phyloP scores from a whole-genome alignment of 495 filamentous ascomycete species.

The Penicillium lividum region DNA sequence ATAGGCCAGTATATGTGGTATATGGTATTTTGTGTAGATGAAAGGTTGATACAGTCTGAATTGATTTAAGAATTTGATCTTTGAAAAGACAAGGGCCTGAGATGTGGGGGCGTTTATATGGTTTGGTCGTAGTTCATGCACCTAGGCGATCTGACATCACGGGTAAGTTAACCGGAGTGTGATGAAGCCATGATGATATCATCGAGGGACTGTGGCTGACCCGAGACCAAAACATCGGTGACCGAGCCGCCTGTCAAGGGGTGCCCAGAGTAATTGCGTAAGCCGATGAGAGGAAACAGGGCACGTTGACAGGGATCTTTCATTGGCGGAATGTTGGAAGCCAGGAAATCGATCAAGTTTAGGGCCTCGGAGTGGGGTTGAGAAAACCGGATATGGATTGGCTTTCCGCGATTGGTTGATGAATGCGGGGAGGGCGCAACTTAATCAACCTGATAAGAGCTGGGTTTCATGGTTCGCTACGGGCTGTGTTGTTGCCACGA shows the following conservation, averaged over 20 bases:
- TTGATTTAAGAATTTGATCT: neutral
- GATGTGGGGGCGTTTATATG: neutral
- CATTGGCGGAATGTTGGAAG: constrained; percentile 4
- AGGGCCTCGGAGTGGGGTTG: neutral
- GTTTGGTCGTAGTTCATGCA: neutral
- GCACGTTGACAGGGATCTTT: neutral
- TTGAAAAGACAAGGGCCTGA: neutral
- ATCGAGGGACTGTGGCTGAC: constrained; percentile 1
- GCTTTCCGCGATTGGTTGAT: neutral
- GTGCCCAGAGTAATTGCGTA: neutral
- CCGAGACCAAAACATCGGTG: neutral
- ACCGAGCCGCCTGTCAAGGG: neutral
- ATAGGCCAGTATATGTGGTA: too few species aligned
- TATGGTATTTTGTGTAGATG: neutral
- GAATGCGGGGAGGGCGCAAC: neutral
- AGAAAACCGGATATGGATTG: neutral
- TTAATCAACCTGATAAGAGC: neutral
- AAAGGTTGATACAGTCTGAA: neutral
- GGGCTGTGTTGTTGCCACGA: neutral
- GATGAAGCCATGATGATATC: constrained; percentile 34
- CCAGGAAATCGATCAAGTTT: neutral
- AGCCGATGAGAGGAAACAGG: neutral
- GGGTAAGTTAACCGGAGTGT: constrained; percentile 28
- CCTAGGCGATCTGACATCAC: constrained; percentile 3
- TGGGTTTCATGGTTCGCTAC: neutral